Conservation (phyloP, 2,329 filamentous ascomycete species). For the Hymenoscyphus infarciens region DNA sequence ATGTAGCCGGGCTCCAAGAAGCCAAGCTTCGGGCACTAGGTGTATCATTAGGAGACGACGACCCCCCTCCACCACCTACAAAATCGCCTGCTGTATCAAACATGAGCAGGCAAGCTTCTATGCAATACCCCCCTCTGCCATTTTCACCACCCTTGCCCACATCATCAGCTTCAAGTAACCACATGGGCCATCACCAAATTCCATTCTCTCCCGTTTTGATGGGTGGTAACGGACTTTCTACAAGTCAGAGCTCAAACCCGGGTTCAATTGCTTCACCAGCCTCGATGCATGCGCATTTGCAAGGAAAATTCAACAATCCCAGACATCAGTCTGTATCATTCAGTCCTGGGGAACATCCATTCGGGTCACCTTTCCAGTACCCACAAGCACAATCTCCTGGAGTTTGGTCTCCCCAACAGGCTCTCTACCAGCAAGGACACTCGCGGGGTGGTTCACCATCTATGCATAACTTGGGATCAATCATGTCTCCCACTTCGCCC, state of each 20-base stretch:
- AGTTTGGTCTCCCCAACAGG: slow-evolving; percentile 55
- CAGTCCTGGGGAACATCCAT: slow-evolving; percentile 53
- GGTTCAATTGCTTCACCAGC: slow-evolving; percentile 68
- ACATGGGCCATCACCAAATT: slow-evolving; percentile 51
- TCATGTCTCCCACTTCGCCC: slow-evolving; percentile 64
- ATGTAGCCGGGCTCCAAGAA: slow-evolving; percentile 79
- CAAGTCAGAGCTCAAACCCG: slow-evolving; percentile 59
- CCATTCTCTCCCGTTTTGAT: slow-evolving; percentile 54
- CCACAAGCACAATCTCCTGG: slow-evolving; percentile 59
- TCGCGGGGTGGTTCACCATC: slow-evolving; percentile 63
- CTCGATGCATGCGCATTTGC: slow-evolving; percentile 57
- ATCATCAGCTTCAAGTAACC: slow-evolving; percentile 71
- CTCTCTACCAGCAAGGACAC: slow-evolving; percentile 49
- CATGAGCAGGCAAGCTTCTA: slow-evolving; percentile 64
- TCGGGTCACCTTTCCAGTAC: slow-evolving; percentile 65
- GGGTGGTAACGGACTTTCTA: slow-evolving; percentile 55
- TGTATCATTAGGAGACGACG: slow-evolving; percentile 74
- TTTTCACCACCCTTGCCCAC: slow-evolving; percentile 83
- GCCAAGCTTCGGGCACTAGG: slow-evolving; percentile 90
- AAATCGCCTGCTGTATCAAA: slow-evolving; percentile 63
- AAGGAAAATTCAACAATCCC: slow-evolving; percentile 64
- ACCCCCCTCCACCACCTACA: slow-evolving; percentile 55
- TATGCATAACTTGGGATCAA: slow-evolving; percentile 48
- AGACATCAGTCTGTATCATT: slow-evolving; percentile 67
- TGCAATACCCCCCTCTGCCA: slow-evolving; percentile 69